Evolutionary conservation across 306 rosid genomes (phyloP), one percentile per base, ranked within the genome.

Genomic region (Amphicarpaea edgeworthii): DNA sequence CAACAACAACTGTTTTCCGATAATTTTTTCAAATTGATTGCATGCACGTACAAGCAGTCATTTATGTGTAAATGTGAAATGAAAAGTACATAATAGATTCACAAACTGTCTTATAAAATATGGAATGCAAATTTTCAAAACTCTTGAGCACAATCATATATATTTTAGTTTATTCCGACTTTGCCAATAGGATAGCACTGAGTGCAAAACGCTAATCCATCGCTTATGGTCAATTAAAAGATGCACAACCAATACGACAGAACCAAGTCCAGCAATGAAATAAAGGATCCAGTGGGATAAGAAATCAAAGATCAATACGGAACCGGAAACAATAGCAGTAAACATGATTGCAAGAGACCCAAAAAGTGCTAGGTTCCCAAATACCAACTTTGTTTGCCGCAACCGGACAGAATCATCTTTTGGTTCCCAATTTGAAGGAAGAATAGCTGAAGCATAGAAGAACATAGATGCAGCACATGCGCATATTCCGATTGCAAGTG

Each of bases 371-470:
- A 23, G 0, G 24, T 28, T 24, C 3, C 63, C 63, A 23, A 57
- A 12, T 12, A 28, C 5, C 17, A 57, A 7, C 38, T 57, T 57
- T 6, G 7, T 24, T 57, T 12, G 38, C 16, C 15, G 17, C 6
- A 6, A 11, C 8, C 1, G 9, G 16, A 57, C 3, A 57, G 12
- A 57, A 16, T 57, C 63, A 0, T 57, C 17, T 24, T 57, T 12
- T 12, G 63, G 63, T 0, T 24, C 37, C 63, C 7, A 5, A 12
- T 7, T 24, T 57, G 63, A 24, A 24, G 63, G 63, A 16, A 57
- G 38, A 57, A 57, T 24, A 57, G 15, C 38, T 57, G 63, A 57
- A 12, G 63, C 55, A 49, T 49, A 49, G 55, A 49, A 49, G 10
- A 49, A 6, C 9, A 57, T 57, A 57, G 63, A 57, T 57, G 37